These are phyloP conservation scores for Sistotremastrum niveocremeum DNA, from an alignment of 768 basidiomycete species.

Conservation along the genomic window DNA sequence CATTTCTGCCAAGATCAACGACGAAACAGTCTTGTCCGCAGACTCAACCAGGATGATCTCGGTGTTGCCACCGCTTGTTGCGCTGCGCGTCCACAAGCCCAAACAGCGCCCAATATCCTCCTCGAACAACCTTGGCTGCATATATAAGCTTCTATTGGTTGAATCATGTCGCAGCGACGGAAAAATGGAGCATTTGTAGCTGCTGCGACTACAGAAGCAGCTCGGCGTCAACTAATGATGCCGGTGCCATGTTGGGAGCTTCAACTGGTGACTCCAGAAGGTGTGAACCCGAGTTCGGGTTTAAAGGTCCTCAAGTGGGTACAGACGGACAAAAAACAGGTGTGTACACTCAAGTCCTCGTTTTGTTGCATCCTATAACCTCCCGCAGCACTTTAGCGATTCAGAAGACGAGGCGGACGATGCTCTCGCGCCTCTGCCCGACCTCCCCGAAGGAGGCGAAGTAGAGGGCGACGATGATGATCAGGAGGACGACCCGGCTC, in stretches of 20 bases:
- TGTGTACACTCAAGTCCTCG: slow-evolving; percentile 17
- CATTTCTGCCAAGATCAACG: too few species aligned
- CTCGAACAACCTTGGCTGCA: too few species aligned
- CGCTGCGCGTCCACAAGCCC: too few species aligned
- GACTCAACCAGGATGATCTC: too few species aligned
- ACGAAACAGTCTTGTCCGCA: too few species aligned
- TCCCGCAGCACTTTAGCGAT: slow-evolving; percentile 68
- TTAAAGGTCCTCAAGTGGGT: slow-evolving; percentile 68
- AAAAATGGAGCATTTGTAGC: slow-evolving; percentile 54
- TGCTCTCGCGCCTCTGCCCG: slow-evolving; percentile 67
- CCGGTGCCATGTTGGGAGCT: slow-evolving; percentile 84
- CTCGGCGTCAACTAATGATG: slow-evolving; percentile 75
- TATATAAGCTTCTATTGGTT: not conserved
- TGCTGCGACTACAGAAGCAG: slow-evolving; percentile 64
- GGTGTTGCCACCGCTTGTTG: too few species aligned
- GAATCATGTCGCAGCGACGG: slow-evolving; percentile 53
- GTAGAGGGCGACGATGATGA: slow-evolving; percentile 67
- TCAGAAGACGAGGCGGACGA: slow-evolving; percentile 72
- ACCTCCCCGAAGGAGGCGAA: slow-evolving; percentile 49
- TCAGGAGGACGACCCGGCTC: slow-evolving; percentile 46
- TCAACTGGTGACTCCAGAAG: slow-evolving; percentile 50
- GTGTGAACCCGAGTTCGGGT: slow-evolving; percentile 37
- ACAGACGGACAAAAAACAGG: slow-evolving; percentile 68
- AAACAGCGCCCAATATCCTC: too few species aligned
- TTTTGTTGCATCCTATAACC: not conserved